These are phyloP conservation scores for Populus hybrid DNA, from an alignment of 441 rosid genomes.

Conservation along the genomic window DNA sequence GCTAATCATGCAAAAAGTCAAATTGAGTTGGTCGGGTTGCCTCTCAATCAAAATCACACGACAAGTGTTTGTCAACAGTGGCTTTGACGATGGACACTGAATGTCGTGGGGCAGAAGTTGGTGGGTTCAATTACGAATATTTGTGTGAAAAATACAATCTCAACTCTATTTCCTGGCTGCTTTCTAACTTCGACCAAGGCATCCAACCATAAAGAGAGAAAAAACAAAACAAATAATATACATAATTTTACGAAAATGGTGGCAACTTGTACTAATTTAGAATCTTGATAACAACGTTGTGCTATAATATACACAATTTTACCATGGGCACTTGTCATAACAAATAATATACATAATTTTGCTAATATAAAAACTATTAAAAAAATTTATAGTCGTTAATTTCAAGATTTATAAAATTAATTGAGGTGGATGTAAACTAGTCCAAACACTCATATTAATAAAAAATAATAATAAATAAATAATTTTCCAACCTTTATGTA, in stretches of 20 bases:
- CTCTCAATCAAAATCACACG: constrained; percentile 14
- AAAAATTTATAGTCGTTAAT: fast-evolving
- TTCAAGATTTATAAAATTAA: fast-evolving
- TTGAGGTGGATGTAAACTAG: fast-evolving
- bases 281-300: neutral
- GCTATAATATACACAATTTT: neutral
- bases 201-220: neutral
- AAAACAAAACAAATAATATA: no score
- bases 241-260: neutral
- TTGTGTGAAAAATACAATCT: neutral
- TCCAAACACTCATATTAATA: fast-evolving
- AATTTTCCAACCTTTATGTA: neutral
- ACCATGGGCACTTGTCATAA: neutral
- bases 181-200: neutral
- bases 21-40: constrained; percentile 26
- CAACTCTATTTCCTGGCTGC: neutral
- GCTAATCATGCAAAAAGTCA: neutral
- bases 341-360: neutral
- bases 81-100: constrained; percentile 12
- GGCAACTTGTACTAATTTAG: neutral
- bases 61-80: constrained; percentile 17
- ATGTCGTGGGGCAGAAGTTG: constrained; percentile 5
- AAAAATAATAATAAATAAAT: no score
- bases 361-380: no score
- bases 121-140: constrained; percentile 12